These are phyloP conservation scores for Glarea lozoyensis DNA, from an alignment of 495 filamentous ascomycete species.

Conservation along the genomic window DNA sequence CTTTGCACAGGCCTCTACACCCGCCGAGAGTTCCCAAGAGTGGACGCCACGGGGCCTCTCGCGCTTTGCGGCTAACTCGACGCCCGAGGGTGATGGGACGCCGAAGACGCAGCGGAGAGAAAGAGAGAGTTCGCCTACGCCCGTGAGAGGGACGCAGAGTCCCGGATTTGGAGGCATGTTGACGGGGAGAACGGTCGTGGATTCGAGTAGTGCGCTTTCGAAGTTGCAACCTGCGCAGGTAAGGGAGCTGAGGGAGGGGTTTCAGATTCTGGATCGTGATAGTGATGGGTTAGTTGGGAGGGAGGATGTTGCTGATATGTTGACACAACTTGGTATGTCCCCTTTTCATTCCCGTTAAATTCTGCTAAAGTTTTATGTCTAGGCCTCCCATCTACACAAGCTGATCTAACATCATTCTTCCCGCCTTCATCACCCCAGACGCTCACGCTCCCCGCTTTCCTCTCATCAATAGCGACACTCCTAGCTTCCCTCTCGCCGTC, in stretches of 20 bases:
- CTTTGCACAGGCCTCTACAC: conserved; percentile 25
- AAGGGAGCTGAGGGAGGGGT: conserved; percentile 71
- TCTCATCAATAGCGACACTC: conserved; percentile 64
- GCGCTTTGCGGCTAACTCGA: neutral
- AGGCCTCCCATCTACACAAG: conserved; percentile 43
- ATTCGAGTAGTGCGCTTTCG: conserved; percentile 48
- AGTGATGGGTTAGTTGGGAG: conserved; percentile 66
- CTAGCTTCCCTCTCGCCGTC: conserved; percentile 64
- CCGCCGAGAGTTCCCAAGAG: conserved; percentile 18
- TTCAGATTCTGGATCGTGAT: conserved; percentile 77
- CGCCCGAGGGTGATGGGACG: conserved; percentile 8
- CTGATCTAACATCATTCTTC: conserved; percentile 66
- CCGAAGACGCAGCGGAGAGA: conserved; percentile 13
- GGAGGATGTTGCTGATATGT: conserved; percentile 72
- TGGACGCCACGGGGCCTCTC: conserved; percentile 27
- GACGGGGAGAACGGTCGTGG: conserved; percentile 12
- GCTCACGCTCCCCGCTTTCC: conserved; percentile 74
- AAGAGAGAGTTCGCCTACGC: conserved; percentile 32
- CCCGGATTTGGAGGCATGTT: conserved; percentile 24
- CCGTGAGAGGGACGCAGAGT: conserved; percentile 31
- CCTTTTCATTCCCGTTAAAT: conserved; percentile 1
- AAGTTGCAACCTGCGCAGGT: conserved; percentile 60
- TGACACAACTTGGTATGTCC: conserved; percentile 62
- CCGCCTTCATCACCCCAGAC: conserved; percentile 55
- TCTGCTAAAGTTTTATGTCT: neutral